These are phyloP conservation scores for Cryphonectria nitschkei DNA, from an alignment of 2,329 filamentous ascomycete genomes.

Conservation along the genomic window DNA sequence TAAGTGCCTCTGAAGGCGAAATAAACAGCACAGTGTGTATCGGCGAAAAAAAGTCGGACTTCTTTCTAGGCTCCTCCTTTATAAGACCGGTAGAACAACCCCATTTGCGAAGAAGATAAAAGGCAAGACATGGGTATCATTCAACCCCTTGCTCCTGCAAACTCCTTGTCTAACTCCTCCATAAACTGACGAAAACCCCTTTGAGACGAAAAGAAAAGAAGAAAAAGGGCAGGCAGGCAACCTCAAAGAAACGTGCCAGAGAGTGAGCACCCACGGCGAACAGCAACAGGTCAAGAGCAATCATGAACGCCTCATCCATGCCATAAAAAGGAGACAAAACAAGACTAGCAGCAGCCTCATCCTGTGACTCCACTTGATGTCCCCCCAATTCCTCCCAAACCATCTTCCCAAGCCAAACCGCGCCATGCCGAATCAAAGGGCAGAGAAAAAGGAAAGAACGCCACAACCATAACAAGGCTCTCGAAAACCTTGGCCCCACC, in stretches of 20 bases:
- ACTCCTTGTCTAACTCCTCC: not conserved
- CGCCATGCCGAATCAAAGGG: not conserved
- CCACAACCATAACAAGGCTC: not conserved
- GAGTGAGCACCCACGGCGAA: no score
- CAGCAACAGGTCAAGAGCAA: no score
- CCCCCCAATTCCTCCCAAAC: no score
- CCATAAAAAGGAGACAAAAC: no score
- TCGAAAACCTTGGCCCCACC: not conserved
- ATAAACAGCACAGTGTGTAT: not conserved
- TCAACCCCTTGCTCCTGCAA: not conserved
- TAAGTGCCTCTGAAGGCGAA: not conserved
- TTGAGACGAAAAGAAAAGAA: no score
- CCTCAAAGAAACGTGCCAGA: no score
- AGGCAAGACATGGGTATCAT: not conserved
- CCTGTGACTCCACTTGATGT: no score
- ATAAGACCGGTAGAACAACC: not conserved
- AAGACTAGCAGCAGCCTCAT: no score
- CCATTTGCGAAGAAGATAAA: not conserved
- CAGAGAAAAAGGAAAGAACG: not conserved
- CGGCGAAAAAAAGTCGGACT: not conserved
- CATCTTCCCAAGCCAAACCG: no score
- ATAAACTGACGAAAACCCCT: no score
- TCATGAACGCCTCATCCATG: no score
- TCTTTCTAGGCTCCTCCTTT: not conserved
- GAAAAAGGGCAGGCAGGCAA: no score